Conservation (phyloP, 2,329 filamentous ascomycete species). For the Paecilomyces variotii region DNA sequence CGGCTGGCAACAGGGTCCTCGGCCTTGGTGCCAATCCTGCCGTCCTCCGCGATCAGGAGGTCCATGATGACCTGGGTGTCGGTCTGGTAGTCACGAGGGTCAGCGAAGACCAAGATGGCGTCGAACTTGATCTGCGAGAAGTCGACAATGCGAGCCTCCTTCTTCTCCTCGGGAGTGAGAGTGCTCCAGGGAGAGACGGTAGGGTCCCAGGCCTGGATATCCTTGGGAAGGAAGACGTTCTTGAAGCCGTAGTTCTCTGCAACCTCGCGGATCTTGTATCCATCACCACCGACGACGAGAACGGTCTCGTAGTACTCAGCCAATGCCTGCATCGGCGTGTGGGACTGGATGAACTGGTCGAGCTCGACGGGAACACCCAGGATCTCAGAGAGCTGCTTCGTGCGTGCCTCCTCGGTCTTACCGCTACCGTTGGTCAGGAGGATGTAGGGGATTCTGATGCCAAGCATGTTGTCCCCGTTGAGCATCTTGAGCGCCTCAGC, state of each 20-base stretch:
- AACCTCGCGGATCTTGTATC: conserved; percentile 65
- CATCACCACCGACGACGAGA: conserved; percentile 66
- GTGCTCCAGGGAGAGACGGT: conserved; percentile 61
- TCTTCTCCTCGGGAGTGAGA: conserved; percentile 61
- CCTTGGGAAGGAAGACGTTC: conserved; percentile 64
- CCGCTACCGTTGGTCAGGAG: conserved; percentile 69
- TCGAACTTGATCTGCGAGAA: conserved; percentile 65
- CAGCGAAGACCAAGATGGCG: conserved; percentile 67
- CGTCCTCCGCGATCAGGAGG: conserved; percentile 60
- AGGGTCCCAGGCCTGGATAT: conserved; percentile 62
- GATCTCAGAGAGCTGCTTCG: conserved; percentile 60
- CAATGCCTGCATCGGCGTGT: conserved; percentile 69
- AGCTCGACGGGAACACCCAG: conserved; percentile 57
- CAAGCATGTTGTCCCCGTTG: conserved; percentile 68
- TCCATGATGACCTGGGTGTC: conserved; percentile 73
- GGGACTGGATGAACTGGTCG: conserved; percentile 69
- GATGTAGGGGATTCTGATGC: conserved; percentile 69
- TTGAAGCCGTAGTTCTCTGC: conserved; percentile 68
- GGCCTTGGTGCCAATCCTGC: conserved; percentile 56
- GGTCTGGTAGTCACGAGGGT: conserved; percentile 65
- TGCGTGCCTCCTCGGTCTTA: conserved; percentile 59
- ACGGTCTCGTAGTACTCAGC: conserved; percentile 71
- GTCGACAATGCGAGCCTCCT: conserved; percentile 60
- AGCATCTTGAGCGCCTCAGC: conserved; percentile 60
- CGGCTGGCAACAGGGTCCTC: conserved; percentile 58